Conservation (phyloP, 495 filamentous ascomycete species). For the Aspergillus conjunctus region DNA sequence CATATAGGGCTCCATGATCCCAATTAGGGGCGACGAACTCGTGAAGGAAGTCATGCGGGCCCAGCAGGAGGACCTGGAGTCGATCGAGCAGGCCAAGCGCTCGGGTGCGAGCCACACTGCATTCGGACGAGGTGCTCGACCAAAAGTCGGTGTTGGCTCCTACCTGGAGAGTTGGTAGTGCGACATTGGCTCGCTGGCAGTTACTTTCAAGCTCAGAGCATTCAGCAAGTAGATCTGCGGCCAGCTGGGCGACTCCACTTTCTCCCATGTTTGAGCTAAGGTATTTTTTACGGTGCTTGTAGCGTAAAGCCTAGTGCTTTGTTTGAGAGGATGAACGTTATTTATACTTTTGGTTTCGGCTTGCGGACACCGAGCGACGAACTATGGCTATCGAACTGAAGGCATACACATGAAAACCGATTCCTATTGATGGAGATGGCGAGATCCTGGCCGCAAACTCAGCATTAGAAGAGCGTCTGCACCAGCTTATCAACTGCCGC, state of each 20-base stretch:
- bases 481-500: neutral
- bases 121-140: neutral
- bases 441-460: neutral
- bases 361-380: neutral
- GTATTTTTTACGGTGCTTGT: neutral
- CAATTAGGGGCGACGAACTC: neutral
- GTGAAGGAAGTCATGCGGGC: neutral
- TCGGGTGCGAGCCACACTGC: neutral
- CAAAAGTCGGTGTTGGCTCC: neutral
- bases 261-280: neutral
- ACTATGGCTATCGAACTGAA: neutral
- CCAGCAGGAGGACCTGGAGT: neutral
- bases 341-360: neutral
- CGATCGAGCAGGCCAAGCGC: neutral
- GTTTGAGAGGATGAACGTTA: neutral
- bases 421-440: neutral
- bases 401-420: neutral
- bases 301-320: neutral
- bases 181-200: neutral
- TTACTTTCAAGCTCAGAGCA: neutral
- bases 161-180: neutral
- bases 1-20: conserved; percentile 1
- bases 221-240: neutral
- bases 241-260: neutral
- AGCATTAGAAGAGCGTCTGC: neutral